Evolutionary conservation across 139 green algal species (phyloP), one percentile per base, ranked within the genome.

Genomic region (Gonium pectorale): DNA sequence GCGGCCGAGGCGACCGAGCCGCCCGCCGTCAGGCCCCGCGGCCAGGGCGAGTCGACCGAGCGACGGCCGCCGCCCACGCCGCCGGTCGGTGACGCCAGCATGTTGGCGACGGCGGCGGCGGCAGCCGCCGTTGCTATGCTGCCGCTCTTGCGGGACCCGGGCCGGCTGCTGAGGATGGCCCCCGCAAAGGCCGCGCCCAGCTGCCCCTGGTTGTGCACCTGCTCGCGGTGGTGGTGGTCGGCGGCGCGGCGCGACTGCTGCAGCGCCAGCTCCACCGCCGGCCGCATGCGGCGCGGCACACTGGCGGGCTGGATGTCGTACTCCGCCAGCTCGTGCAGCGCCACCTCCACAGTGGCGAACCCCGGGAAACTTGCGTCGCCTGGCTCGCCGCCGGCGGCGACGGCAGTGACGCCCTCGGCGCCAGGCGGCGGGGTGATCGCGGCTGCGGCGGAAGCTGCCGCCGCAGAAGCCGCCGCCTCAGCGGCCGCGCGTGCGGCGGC

Each of bases 281-380:
- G 43, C 22, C 78, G 63, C 78, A 84, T 84, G 29, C 44, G 33
- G 15, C 62, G 62, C 44, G 78, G 78, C 33, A 84, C 37, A 44
- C 17, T 43, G 22, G 78, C 38, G 27, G 44, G 62, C 2, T 29
- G 8, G 22, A 84, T 75, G 63, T 64, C 78, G 41, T 64, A 84
- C 13, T 1, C 29, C 0, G 63, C 78, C 24, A 84, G 44, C 21
- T 84, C 78, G 17, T 29, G 31, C 21, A 75, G 62, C 43, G 78
- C 15, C 49, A 84, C 78, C 46, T 84, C 77, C 5, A 64, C 33
- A 9, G 44, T 41, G 26, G 9, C 27, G 37, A 83, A 83, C 17
- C 77, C n/a, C n/a, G n/a, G n/a, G n/a, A n/a, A n/a, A n/a, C n/a
- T n/a, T n/a, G n/a, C n/a, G n/a, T n/a, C n/a, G n/a, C n/a, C n/a